Evolutionary conservation across 148 eudicot species (phyloP).

Genomic region (Arbutus unedo): DNA sequence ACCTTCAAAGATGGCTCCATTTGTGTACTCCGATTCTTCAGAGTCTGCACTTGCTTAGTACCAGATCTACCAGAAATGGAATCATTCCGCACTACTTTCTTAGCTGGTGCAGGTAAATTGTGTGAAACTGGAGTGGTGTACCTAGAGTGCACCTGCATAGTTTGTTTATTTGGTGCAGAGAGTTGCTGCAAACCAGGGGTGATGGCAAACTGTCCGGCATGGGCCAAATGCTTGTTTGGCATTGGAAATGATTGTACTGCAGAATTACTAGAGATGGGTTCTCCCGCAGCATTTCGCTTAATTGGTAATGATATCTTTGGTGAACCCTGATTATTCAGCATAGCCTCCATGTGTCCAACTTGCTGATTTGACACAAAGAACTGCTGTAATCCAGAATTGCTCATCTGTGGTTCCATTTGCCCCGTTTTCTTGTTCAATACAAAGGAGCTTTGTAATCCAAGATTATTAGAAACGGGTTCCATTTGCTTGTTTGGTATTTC

Average conservation of each 20-base stretch:
- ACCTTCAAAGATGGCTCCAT: slow-evolving; percentile 40
- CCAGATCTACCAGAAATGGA: slow-evolving; percentile 41
- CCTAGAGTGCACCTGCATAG: slow-evolving; percentile 25
- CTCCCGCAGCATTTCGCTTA: slow-evolving; percentile 61
- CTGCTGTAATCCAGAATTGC: slow-evolving; percentile 13
- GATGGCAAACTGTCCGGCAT: slow-evolving; percentile 20
- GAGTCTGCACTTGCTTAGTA: slow-evolving; percentile 37
- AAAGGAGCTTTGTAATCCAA: slow-evolving; percentile 25
- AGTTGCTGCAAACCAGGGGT: slow-evolving; percentile 25
- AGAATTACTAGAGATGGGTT: slow-evolving; percentile 24
- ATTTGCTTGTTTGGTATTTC: slow-evolving; percentile 35
- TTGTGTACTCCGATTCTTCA: slow-evolving; percentile 38
- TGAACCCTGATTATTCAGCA: slow-evolving; percentile 26
- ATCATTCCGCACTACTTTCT: slow-evolving; percentile 49
- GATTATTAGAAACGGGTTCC: slow-evolving; percentile 26
- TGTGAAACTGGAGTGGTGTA: slow-evolving; percentile 23
- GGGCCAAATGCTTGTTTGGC: slow-evolving; percentile 37
- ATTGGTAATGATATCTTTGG: slow-evolving; percentile 32
- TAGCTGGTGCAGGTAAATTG: slow-evolving; percentile 26
- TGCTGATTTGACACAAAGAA: slow-evolving; percentile 22
- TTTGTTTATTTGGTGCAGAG: slow-evolving; percentile 23
- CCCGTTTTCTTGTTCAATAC: slow-evolving; percentile 20
- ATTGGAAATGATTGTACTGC: slow-evolving; percentile 26
- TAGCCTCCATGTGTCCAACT: slow-evolving; percentile 14
- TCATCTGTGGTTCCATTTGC: slow-evolving; percentile 17